Evolutionary conservation across 257 asterid genomes (phyloP).

Genomic region (Ilex aquifolium): DNA sequence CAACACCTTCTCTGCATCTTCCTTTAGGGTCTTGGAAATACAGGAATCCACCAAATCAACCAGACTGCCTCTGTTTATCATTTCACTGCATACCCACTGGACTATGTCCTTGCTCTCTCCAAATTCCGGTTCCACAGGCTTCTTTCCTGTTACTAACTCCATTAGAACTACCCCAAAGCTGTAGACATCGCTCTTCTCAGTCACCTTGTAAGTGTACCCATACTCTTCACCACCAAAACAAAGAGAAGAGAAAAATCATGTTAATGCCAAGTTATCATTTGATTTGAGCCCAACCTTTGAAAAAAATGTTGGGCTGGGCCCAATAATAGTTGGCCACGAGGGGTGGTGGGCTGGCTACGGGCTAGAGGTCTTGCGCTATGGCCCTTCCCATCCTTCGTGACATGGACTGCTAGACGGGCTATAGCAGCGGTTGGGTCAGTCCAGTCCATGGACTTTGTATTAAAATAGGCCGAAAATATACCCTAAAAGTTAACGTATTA

Average conservation of each 20-base stretch:
- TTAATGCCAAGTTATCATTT: no score
- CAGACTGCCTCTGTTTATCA: slow-evolving; percentile 17
- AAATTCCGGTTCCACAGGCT: slow-evolving; percentile 27
- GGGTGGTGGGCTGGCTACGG: no score
- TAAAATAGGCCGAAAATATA: no score
- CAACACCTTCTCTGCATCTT: slow-evolving; percentile 32
- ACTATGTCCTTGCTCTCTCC: slow-evolving; percentile 37
- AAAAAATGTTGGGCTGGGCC: no score
- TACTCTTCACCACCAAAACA: slow-evolving; percentile 24
- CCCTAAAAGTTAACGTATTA: no score
- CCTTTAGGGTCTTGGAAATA: slow-evolving; percentile 19
- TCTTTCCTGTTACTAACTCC: slow-evolving; percentile 39
- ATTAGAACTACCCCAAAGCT: slow-evolving; percentile 40
- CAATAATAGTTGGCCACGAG: no score
- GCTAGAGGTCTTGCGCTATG: no score
- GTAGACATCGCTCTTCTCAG: slow-evolving; percentile 38
- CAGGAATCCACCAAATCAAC: slow-evolving; percentile 25
- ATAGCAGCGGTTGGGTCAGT: no score
- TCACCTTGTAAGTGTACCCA: slow-evolving; percentile 29
- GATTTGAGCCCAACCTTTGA: no score
- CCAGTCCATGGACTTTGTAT: no score
- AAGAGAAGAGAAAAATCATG: neutral
- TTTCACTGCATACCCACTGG: slow-evolving; percentile 28
- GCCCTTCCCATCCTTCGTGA: no score
- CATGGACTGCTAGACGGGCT: no score